Conservation (phyloP, 139 green algal species). For the Tetraselmis chui region DNA sequence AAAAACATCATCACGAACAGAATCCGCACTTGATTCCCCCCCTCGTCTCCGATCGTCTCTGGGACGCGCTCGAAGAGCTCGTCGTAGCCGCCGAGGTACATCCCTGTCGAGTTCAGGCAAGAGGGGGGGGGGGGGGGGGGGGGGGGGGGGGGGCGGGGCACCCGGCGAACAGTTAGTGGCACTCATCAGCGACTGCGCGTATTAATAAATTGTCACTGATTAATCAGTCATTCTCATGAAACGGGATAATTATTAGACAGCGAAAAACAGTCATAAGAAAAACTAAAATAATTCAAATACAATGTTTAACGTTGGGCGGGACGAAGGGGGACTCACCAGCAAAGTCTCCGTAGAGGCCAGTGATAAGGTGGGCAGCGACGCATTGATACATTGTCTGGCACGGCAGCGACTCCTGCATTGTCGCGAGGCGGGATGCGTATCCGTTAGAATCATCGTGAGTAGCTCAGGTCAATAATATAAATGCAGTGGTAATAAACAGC, state of each 20-base stretch:
- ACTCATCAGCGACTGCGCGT: neutral
- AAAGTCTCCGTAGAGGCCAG: slow-evolving; percentile 28
- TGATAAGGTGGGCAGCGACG: slow-evolving; percentile 25
- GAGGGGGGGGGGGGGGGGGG: too few species aligned
- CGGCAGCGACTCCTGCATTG: slow-evolving; percentile 9
- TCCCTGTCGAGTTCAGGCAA: neutral
- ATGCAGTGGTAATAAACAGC: too few species aligned
- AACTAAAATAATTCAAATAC: too few species aligned
- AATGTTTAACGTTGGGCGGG: slow-evolving; percentile 4
- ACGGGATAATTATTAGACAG: neutral
- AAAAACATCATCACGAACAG: neutral
- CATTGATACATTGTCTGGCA: slow-evolving; percentile 37
- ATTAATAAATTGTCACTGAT: neutral
- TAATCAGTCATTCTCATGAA: neutral
- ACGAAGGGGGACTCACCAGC: slow-evolving; percentile 10
- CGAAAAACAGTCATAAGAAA: too few species aligned
- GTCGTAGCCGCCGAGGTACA: neutral
- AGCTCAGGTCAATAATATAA: neutral
- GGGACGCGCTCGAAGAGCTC: neutral
- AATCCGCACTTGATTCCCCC: neutral
- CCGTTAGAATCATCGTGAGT: neutral
- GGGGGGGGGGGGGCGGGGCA: too few species aligned
- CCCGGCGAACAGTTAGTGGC: neutral
- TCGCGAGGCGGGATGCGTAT: neutral
- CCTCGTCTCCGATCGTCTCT: neutral